These are phyloP conservation scores for Pholiota molesta DNA, from an alignment of 768 basidiomycete species.

Conservation along the genomic window DNA sequence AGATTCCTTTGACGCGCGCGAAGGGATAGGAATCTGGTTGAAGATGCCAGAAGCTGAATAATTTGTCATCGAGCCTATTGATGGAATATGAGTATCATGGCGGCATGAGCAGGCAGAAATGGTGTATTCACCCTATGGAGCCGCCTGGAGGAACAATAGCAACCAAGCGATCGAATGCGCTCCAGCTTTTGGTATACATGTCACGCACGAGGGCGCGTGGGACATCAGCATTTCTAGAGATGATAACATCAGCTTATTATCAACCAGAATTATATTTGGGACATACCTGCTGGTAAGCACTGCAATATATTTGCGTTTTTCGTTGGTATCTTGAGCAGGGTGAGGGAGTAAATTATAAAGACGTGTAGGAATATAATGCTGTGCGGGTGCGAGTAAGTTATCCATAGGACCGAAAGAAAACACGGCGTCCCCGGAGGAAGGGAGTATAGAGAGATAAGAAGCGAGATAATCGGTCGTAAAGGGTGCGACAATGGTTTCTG, in stretches of 20 bases:
- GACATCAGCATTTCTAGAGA: constrained; percentile 75
- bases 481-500: constrained; percentile 72
- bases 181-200: constrained; percentile 94
- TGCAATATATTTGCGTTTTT: constrained; percentile 75
- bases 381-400: constrained; percentile 71
- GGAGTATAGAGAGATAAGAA: constrained; percentile 75
- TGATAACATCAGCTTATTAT: constrained; percentile 1
- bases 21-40: constrained; percentile 78
- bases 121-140: constrained; percentile 71
- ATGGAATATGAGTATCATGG: constrained; percentile 6
- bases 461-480: constrained; percentile 82
- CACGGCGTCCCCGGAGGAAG: constrained; percentile 73
- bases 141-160: constrained; percentile 91
- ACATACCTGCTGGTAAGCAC: constrained; percentile 69
- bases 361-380: constrained; percentile 74
- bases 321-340: constrained; percentile 76
- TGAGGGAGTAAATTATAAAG: constrained; percentile 79
- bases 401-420: constrained; percentile 85
- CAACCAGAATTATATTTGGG: not conserved
- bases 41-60: constrained; percentile 88
- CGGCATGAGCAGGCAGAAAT: not conserved
- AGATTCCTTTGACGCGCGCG: constrained; percentile 83
- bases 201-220: constrained; percentile 84
- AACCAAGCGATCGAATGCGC: constrained; percentile 86
- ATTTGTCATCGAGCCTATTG: constrained; percentile 83